These are phyloP conservation scores for Scutellaria barbata DNA, from an alignment of 257 asterid species.

Conservation along the genomic window DNA sequence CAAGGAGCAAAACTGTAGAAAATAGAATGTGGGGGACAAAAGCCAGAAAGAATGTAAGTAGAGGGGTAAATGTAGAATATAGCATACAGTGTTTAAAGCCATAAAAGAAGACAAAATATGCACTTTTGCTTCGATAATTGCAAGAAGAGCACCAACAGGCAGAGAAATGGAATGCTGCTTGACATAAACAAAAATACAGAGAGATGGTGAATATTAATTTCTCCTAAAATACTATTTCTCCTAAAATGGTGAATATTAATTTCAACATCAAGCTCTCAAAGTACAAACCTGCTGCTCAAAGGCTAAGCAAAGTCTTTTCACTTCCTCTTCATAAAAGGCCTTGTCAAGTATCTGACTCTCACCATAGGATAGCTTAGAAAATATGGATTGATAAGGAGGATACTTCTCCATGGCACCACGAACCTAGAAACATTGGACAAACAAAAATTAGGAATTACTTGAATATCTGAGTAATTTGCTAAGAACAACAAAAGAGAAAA, in stretches of 20 bases:
- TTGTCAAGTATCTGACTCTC: constrained; percentile 98
- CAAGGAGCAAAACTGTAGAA: no score
- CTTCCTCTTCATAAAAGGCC: constrained; percentile 97
- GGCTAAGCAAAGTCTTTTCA: constrained; percentile 87
- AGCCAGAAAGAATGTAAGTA: no score
- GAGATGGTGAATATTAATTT: constrained; percentile 5
- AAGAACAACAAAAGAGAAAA: neutral
- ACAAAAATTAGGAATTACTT: constrained; percentile 18
- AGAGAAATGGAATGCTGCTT: neutral
- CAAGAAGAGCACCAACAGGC: neutral
- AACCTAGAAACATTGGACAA: constrained; percentile 55
- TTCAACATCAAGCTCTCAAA: constrained; percentile 16
- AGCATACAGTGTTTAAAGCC: no score
- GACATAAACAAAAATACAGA: neutral
- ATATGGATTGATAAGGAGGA: constrained; percentile 86
- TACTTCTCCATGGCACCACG: constrained; percentile 90
- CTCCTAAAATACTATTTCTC: neutral
- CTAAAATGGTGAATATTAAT: neutral
- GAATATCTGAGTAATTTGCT: constrained; percentile 4
- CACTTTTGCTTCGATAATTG: no score
- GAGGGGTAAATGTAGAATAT: no score
- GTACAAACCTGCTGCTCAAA: constrained; percentile 92
- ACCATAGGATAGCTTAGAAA: constrained; percentile 84
- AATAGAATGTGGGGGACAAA: no score
- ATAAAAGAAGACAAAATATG: no score